Base-by-base conservation (phyloP, 163 green algal genomes). In the Chloroidium sp. region DNA sequence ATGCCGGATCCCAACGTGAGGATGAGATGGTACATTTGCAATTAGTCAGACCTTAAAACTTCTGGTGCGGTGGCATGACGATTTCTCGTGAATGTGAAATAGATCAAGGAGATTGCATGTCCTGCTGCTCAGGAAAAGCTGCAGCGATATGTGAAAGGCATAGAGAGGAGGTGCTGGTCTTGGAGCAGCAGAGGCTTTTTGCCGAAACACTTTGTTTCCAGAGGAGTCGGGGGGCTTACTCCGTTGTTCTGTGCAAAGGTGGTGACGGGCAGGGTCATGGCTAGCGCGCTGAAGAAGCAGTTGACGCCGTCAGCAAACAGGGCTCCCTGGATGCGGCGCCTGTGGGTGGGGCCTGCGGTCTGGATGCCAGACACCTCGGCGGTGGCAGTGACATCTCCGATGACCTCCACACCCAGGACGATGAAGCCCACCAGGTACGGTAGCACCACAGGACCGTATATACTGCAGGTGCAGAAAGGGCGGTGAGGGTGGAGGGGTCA, bases 211-310 rank as follows among this genome's bases (percentile, higher is more conserved):
- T 36, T 36, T 36, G 36, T 36, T 36, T 36, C 36, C 36, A 36
- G 36, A 36, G 84, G 36, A 36, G 36, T 36, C 36, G 36, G 36
- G 36, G 36, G 36, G 36, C 36, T 36, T 36, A 36, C 36, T 6
- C 90, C 90, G 76, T 96, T 96, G 86, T 95, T 96, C 82, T 95
- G 91, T 1, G 91, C 86, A 81, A 95, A 94, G 61, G 91, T 95
- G 77, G 90, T 93, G 36, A 90, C 84, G 6, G 92, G 92, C 78
- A 94, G 78, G 0, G 86, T 89, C 69, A 85, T 91, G 69, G 80
- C 87, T 36, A 96, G 80, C 1, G 85, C 87, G 0, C 86, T 86
- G 79, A 95, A 91, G 76, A 95, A 85, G 77, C 79, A 88, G 81
- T 83, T 87, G n/a, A 93, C 36, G 60, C 82, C 84, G 82, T 92